phyloP scores from a whole-genome alignment of 345 rosid species.

The Litchi chinensis region DNA sequence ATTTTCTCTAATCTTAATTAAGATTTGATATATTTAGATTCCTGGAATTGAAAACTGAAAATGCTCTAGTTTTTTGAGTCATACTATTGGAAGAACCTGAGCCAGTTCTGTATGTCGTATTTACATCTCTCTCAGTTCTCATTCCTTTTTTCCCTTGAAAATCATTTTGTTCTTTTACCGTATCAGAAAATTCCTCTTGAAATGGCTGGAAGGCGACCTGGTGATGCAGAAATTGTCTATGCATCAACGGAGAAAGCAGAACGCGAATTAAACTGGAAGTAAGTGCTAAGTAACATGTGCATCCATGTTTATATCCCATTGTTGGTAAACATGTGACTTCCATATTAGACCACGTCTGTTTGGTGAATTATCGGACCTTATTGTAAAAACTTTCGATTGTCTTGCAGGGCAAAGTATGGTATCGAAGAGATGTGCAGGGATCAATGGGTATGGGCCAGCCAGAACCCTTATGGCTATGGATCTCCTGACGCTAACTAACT shows the following conservation, averaged over 20 bases:
- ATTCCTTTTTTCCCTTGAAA: neutral
- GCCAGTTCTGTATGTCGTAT: neutral
- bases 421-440: slow-evolving; percentile 94
- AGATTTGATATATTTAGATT: neutral
- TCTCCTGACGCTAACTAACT: slow-evolving; percentile 40
- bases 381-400: neutral
- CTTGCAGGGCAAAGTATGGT: slow-evolving; percentile 76
- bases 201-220: slow-evolving; percentile 72
- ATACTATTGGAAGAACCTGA: slow-evolving; percentile 4
- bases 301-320: neutral
- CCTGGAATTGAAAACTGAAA: neutral
- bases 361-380: neutral
- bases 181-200: slow-evolving; percentile 78
- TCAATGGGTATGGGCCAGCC: slow-evolving; percentile 95
- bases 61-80: neutral
- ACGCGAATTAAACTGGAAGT: slow-evolving; percentile 87
- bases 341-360: neutral
- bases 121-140: neutral
- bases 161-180: neutral
- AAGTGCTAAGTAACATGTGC: slow-evolving; percentile 31
- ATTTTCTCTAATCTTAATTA: slow-evolving; percentile 4
- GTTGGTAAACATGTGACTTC: neutral
- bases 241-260: slow-evolving; percentile 88
- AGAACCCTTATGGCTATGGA: slow-evolving; percentile 88
- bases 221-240: slow-evolving; percentile 87